These are phyloP conservation scores for Lepidium didymum DNA, from an alignment of 345 rosid species.

Conservation along the genomic window DNA sequence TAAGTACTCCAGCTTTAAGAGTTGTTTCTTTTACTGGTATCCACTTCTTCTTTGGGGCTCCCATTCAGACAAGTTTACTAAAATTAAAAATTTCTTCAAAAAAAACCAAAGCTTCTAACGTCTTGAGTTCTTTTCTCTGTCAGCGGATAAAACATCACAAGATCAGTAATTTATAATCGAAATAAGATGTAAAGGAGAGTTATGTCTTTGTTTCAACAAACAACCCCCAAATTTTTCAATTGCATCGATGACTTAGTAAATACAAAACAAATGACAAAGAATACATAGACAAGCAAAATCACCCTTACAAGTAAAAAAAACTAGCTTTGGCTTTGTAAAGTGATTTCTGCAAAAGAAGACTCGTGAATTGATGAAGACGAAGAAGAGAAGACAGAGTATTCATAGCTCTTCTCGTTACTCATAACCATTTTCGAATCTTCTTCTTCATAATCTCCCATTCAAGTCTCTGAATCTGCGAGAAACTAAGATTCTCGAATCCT, in stretches of 20 bases:
- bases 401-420: constrained; percentile 33
- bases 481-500: constrained; percentile 42
- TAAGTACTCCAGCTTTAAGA: constrained; percentile 78
- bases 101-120: too few relatives aligned
- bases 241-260: too few relatives aligned
- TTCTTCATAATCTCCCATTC: constrained; percentile 51
- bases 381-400: constrained; percentile 48
- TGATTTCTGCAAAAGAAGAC: constrained; percentile 45
- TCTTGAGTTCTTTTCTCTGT: too few relatives aligned
- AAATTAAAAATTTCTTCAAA: too few relatives aligned
- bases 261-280: too few relatives aligned
- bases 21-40: constrained; percentile 93
- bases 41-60: constrained; percentile 99
- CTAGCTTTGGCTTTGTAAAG: constrained; percentile 35
- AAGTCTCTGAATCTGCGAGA: constrained; percentile 41
- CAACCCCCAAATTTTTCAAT: too few relatives aligned
- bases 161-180: too few relatives aligned
- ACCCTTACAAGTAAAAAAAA: too few relatives aligned
- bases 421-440: constrained; percentile 44
- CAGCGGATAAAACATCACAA: too few relatives aligned
- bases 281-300: too few relatives aligned
- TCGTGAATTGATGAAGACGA: constrained; percentile 36
- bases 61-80: constrained; percentile 40
- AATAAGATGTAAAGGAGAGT: too few relatives aligned
- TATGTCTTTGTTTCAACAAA: too few relatives aligned